phyloP scores from a whole-genome alignment of 75 land plant genomes.

The Picea sitchensis region DNA sequence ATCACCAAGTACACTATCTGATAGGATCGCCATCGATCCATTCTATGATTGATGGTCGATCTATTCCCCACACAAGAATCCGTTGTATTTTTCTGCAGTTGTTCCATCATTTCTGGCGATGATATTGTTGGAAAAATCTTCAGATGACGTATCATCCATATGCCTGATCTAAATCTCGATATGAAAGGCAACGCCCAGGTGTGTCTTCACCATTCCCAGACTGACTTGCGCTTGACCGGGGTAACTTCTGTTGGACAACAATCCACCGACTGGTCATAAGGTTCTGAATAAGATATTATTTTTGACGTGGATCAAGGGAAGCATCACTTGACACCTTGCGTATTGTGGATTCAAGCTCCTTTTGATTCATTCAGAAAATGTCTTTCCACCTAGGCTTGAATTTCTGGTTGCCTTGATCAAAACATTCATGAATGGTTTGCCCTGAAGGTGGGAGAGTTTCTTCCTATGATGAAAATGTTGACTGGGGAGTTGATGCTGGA shows the following conservation, averaged over 20 bases:
- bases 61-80: no score
- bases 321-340: constrained; percentile 70
- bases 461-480: constrained; percentile 14
- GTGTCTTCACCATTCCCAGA: constrained; percentile 28
- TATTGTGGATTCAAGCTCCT: constrained; percentile 77
- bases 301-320: constrained; percentile 80
- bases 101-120: no score
- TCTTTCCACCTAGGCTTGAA: constrained; percentile 45
- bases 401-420: no score
- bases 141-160: no score
- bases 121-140: no score
- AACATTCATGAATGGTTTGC: no score
- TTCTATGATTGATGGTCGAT: no score
- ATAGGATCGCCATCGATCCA: no score
- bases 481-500: background rate
- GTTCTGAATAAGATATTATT: constrained; percentile 74
- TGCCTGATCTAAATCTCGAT: constrained; percentile 42
- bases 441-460: no score
- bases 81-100: no score
- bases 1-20: no score
- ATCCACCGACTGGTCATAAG: constrained; percentile 93
- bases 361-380: constrained; percentile 84
- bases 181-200: constrained; percentile 52
- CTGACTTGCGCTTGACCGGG: constrained; percentile 27
- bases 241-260: constrained; percentile 68